Evolutionary conservation across 208 protist genomes (phyloP), one percentile per base, ranked within the genome.

Genomic region (Phytomonas sp.): DNA sequence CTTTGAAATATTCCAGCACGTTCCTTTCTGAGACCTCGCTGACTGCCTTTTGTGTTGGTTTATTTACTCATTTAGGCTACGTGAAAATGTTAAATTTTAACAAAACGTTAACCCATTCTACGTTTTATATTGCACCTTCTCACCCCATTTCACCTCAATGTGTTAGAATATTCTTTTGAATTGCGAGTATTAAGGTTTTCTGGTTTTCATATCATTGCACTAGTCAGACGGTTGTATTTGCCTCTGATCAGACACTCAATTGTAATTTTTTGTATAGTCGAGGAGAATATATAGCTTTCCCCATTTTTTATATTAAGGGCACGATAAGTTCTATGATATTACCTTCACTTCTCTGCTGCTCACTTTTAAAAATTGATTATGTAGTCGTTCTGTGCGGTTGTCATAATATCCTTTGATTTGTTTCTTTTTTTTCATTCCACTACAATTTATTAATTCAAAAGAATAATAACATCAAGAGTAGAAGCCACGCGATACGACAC

Each of bases 371-470:
- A 49, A 65, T 60, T 65, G 4, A 45, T 65, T 52, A 2, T 60
- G 16, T 26, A 19, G 1, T 6, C 10, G 32, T 31, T 7, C 19
- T 12, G 5, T 42, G 8, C 42, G 63, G 7, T 69, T 69, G 0
- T 42, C 63, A 11, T 42, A 29, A 32, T 62, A n/a, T 31, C 60
- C 34, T 34, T 45, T 70, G 8, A 32, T 71, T 16, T 32, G 23
- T 69, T 69, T 69, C 31, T 69, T 30, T 69, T 62, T 71, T 63
- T 45, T 71, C 1, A 31, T 49, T 69, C 8, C 31, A 40, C 29
- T 49, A 29, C 26, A 45, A 7, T 67, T 71, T 33, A 49, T 31
- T 62, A 66, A 29, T 69, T 45, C 0, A 16, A 69, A 74, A 23
- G 31, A 6, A 4, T 60, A 60, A 31, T 32, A 31, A 8, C 5